Percentiles rank a stretch among this genome's conserved stretches.
Conservation (phyloP, 2,329 filamentous ascomycete species). For the Aspergillus neoniger region DNA sequence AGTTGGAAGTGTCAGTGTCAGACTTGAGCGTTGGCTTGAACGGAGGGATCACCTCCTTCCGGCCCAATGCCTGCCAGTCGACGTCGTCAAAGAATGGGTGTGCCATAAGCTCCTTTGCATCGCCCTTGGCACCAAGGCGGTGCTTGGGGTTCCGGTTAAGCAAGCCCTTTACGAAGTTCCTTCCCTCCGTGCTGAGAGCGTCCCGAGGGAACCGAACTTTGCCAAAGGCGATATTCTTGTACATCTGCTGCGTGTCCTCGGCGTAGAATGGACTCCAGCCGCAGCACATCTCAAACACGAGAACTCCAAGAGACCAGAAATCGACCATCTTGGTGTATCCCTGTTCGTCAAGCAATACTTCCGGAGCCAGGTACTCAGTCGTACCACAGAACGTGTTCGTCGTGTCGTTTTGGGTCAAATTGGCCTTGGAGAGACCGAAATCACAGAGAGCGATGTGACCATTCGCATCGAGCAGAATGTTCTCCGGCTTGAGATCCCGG, state of each 20-base stretch:
- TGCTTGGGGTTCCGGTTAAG: constrained; percentile 97
- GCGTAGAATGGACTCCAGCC: constrained; percentile 99
- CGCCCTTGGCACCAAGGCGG: constrained; percentile 82
- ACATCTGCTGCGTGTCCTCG: constrained; percentile 99
- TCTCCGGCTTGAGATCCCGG: constrained; percentile 94
- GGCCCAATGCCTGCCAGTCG: constrained; percentile 83
- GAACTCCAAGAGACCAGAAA: constrained; percentile 96
- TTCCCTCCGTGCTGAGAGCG: constrained; percentile 87
- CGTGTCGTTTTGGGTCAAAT: constrained; percentile 93
- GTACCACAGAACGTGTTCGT: constrained; percentile 99
- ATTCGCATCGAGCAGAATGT: constrained; percentile 94
- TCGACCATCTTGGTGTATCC: constrained; percentile 99
- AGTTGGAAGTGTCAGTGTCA: constrained; percentile 95
- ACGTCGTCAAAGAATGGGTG: constrained; percentile 95
- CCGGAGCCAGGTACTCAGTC: constrained; percentile 93
- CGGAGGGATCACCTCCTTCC: constrained; percentile 90
- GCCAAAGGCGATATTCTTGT: constrained; percentile 99
- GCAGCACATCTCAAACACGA: constrained; percentile 99
- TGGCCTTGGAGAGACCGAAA: constrained; percentile 96
- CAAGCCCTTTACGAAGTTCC: constrained; percentile 97
- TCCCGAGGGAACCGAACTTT: constrained; percentile 96
- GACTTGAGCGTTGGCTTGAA: constrained; percentile 98
- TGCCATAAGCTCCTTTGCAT: constrained; percentile 90
- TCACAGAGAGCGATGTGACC: constrained; percentile 97
- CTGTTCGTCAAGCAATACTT: constrained; percentile 91